These are phyloP conservation scores for Globisporangium heterothallicum DNA, from an alignment of 352 stramenopile genomes.

Conservation along the genomic window DNA sequence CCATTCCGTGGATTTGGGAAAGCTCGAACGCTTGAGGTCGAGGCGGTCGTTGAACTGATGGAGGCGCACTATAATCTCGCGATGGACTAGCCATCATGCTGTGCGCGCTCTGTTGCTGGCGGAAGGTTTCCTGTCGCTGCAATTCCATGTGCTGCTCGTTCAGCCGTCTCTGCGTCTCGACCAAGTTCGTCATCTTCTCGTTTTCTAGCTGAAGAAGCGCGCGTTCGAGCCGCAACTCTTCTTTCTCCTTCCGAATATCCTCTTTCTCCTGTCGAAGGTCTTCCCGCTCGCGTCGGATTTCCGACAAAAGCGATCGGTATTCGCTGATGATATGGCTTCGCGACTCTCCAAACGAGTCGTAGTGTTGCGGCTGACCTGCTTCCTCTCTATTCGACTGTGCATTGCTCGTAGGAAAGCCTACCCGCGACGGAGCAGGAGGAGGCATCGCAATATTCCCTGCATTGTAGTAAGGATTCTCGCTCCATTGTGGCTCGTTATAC, in stretches of 20 bases:
- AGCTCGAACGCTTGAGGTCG: slow-evolving; percentile 10
- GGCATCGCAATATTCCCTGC: slow-evolving; percentile 10
- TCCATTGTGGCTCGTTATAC: not conserved
- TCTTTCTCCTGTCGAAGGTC: slow-evolving; percentile 67
- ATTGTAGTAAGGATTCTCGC: not conserved
- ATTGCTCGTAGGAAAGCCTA: not conserved
- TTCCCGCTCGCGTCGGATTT: slow-evolving; percentile 71
- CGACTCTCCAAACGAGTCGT: slow-evolving; percentile 7
- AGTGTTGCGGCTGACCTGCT: slow-evolving; percentile 12
- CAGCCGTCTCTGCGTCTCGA: slow-evolving; percentile 54
- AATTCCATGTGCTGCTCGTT: slow-evolving; percentile 50
- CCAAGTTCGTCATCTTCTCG: slow-evolving; percentile 56
- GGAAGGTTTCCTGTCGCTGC: slow-evolving; percentile 12
- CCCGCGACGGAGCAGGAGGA: slow-evolving; percentile 18
- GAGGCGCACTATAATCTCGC: not conserved
- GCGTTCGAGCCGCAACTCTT: slow-evolving; percentile 67
- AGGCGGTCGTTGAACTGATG: slow-evolving; percentile 2
- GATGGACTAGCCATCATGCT: not conserved
- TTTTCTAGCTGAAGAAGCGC: slow-evolving; percentile 68
- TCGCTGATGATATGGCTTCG: slow-evolving; percentile 40
- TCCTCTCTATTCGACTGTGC: slow-evolving; percentile 13
- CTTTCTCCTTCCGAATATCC: slow-evolving; percentile 57
- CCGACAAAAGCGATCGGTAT: slow-evolving; percentile 53
- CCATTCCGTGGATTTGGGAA: slow-evolving; percentile 14
- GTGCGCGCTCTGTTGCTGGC: slow-evolving; percentile 9